Base-by-base conservation (phyloP, 495 filamentous ascomycete genomes). In the Aspergillus sparsus region DNA sequence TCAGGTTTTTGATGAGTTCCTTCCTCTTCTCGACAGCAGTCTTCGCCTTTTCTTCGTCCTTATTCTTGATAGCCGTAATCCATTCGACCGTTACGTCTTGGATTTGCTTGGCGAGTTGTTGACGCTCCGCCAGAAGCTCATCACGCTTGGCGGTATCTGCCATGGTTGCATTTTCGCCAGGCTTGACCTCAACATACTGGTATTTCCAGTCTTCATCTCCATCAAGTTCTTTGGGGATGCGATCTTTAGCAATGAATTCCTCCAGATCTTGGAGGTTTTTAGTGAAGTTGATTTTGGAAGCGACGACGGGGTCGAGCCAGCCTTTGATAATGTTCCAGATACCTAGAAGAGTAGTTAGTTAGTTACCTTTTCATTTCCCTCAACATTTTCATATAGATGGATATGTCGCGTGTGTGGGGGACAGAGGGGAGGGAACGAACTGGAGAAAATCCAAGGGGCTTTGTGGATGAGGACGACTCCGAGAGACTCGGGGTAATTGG, bases 221-320 rank as follows among this genome's bases (percentile, higher is more conserved):
- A 31, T 91, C 92, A 15, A 95, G 81, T 57, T 93, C 92, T 60
- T 85, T 86, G 55, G 85, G 79, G 62, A 98, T 91, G 55, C 87
- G 89, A 42, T 79, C 77, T 31, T 74, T 77, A 5, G 84, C 79
- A 61, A 98, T 86, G 73, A 89, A 97, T 27, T 83, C 75, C 66
- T 89, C 85, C 53, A 98, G 77, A 42, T 98, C 94, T 44, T 88
- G 81, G 61, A 84, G 70, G 62, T 82, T 91, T 63, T 91, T 93
- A 58, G 92, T 96, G 76, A 98, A 98, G 70, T 98, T 89, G 42
- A 98, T 89, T 74, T 98, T 98, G 61, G 83, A 80, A 42, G 94
- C 95, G 31, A 98, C 95, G 10, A 97, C 95, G 0, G 94, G 94
- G 74, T 98, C 94, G 39, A 98, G 87, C 95, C 93, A 98, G 68